Evolutionary conservation across 176 grass and related monocot species (phyloP), one percentile per base, ranked within the genome.

Genomic region (Oryza rufipogon): DNA sequence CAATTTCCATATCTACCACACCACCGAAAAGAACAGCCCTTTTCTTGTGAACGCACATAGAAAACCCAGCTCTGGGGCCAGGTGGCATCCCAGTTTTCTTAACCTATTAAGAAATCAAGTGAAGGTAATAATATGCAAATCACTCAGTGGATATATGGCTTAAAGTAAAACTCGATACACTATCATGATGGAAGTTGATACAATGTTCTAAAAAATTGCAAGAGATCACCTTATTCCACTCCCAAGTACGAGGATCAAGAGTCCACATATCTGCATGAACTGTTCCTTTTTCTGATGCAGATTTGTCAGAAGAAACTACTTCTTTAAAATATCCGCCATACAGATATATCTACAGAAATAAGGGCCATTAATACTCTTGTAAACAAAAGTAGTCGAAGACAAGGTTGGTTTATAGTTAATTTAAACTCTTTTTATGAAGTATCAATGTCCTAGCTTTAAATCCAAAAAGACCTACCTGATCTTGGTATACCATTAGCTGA

Each of bases 241-340:
- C 96, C 96, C 96, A 98, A 75, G 86, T 95, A 68, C 89, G 92
- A 87, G 96, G 91, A 90, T 98, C 96, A 85, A 98, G 96, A 63
- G 89, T 91, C 96, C 92, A 98, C 83, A 92, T 87, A 64, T 98
- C 96, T 80, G 96, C 94, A 93, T 98, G 92, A 70, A 98, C 92
- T 84, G 90, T 93, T 77, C 96, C 96, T 90, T 95, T 98, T 92
- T 98, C 96, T 39, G 90, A 88, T 71, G 81, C 81, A 79, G 65
- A 82, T 93, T 95, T 95, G 69, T 98, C 92, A 78, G 92, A 83
- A 75, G 81, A 88, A 80, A 95, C 85, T 89, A 95, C 85, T 89
- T 98, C 95, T 93, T 98, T 98, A 64, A 91, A 98, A 83, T 98
- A 98, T 77, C 96, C 95, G 72, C 92, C 96, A 85, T 98, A 95